Percentiles rank a stretch among this genome's conserved stretches.
phyloP scores from a whole-genome alignment of 352 stramenopile genomes.

The Thraustochytrium sp. region DNA sequence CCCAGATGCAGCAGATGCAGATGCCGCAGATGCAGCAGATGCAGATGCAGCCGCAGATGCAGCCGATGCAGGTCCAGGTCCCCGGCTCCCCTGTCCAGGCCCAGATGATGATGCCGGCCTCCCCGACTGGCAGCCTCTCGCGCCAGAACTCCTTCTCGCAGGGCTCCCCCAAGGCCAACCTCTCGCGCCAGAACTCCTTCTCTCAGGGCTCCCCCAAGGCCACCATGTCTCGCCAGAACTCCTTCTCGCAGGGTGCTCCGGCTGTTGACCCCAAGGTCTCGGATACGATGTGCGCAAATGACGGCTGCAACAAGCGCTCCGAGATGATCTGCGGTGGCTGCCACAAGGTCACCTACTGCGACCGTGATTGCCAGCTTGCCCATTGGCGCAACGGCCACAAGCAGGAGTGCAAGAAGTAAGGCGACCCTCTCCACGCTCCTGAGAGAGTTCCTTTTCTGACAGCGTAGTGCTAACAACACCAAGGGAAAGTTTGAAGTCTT shows the following conservation, averaged over 20 bases:
- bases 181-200: conserved; percentile 1
- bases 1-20: conserved; percentile 13
- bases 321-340: conserved; percentile 27
- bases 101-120: too few species aligned
- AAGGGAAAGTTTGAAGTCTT: too few species aligned
- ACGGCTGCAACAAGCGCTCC: neutral
- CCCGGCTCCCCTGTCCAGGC: neutral
- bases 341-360: conserved; percentile 7
- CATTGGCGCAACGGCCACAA: conserved; percentile 32
- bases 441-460: too few species aligned
- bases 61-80: neutral
- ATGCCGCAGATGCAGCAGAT: neutral
- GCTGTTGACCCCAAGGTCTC: neutral
- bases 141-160: conserved; percentile 21
- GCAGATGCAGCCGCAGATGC: conserved; percentile 3
- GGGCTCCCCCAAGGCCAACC: neutral
- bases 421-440: too few species aligned
- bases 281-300: neutral
- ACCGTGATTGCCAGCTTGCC: conserved; percentile 10
- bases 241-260: neutral
- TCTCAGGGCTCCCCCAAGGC: neutral
- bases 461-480: too few species aligned
- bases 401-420: conserved; percentile 1
- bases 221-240: neutral
- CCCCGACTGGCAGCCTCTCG: neutral